Evolutionary conservation across 2,329 filamentous ascomycete genomes (phyloP), one percentile per base, ranked within the genome.

Genomic region (Xylaria sp.): DNA sequence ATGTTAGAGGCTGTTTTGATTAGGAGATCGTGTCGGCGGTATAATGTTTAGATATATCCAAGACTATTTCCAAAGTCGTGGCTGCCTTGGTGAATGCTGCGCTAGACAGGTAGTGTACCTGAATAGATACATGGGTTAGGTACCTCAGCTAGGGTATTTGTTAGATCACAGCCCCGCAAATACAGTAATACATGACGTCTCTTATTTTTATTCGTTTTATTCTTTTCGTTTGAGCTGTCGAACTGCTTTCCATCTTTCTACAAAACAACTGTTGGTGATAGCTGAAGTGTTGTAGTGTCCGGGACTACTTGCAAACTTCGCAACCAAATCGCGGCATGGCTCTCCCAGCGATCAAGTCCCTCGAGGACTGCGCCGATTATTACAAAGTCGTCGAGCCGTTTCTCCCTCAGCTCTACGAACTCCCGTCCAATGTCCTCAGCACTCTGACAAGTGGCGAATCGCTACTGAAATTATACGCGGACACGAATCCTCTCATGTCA

Each of bases 401-500:
- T 79, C 77, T 93, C 54, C 84, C 87, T 10, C 90, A 94, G 79
- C 83, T 94, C 66, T 87, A 87, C 77, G 84, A 88, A 75, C 86
- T 97, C 38, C 93, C 93, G 11, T 83, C 86, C 65, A 88, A 89
- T 73, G 78, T 92, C 62, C 78, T 89, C 69, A 86, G 88, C 59
- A 87, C 87, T 73, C 83, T 89, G 71, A 85, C 85, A 72, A 89
- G 88, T 77, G 80, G 86, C 40, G 85, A 88, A 61, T 88, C 84
- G 61, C 82, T 97, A 63, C 85, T 89, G 74, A 83, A 89, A 56
- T 82, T 97, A 66, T 99, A 98, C 76, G 79, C 92, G 64, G 85
- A 89, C 57, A 98, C 95, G 20, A 98, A 99, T 78, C 96, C 96
- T 0, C 83, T 97, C 49, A 85, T 97, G 33, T 90, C 88, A 0